Percentiles rank a stretch among this genome's conserved stretches.
These are phyloP conservation scores for Talaromyces sp. DNA, from an alignment of 2,329 filamentous ascomycete species.

Conservation along the genomic window DNA sequence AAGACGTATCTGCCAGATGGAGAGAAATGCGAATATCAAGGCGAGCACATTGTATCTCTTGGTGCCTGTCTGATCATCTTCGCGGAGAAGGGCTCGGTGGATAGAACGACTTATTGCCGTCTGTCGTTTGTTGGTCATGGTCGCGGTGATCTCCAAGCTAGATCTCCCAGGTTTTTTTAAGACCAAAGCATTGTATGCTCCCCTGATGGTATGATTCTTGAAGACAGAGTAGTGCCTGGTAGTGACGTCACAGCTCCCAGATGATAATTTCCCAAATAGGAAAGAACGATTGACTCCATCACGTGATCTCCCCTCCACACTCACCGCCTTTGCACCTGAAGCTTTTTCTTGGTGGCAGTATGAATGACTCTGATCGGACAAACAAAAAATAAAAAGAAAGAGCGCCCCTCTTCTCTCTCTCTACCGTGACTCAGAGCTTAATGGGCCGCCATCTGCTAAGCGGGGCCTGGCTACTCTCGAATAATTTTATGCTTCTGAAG, in stretches of 20 bases:
- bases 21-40: slow-evolving; percentile 54
- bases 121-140: slow-evolving; percentile 12
- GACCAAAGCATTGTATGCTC: not conserved
- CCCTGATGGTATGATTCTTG: too few species aligned
- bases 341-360: slow-evolving; percentile 13
- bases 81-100: slow-evolving; percentile 29
- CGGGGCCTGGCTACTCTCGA: slow-evolving; percentile 39
- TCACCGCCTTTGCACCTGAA: slow-evolving; percentile 6
- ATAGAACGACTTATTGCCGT: slow-evolving; percentile 26
- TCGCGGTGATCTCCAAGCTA: not conserved
- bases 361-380: not conserved
- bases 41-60: slow-evolving; percentile 37
- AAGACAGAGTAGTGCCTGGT: not conserved
- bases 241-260: slow-evolving; percentile 19
- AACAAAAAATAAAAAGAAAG: slow-evolving; percentile 11
- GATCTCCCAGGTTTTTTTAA: too few species aligned
- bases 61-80: slow-evolving; percentile 22
- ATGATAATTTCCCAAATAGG: slow-evolving; percentile 14
- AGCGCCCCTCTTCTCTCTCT: slow-evolving; percentile 2
- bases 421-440: slow-evolving; percentile 22
- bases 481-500: slow-evolving; percentile 26
- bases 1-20: slow-evolving; percentile 50
- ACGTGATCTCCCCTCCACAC: slow-evolving; percentile 4
- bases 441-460: slow-evolving; percentile 41
- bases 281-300: not conserved